Percentiles rank a stretch among this genome's conserved stretches.
phyloP scores from a whole-genome alignment of 2,329 filamentous ascomycete genomes.

The Fusarium sp. region DNA sequence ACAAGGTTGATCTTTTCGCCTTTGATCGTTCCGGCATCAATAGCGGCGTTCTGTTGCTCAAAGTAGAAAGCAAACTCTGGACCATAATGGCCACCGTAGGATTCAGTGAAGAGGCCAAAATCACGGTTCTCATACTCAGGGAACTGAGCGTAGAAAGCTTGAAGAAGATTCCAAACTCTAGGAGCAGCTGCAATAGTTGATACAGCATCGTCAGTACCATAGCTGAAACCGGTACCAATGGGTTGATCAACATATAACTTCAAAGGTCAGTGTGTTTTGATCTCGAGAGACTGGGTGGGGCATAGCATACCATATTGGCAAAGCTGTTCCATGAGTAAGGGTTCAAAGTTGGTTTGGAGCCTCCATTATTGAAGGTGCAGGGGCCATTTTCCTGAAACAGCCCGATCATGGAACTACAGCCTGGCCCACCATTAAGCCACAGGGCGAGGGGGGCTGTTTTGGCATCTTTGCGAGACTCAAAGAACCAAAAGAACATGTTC shows the following conservation, averaged over 20 bases:
- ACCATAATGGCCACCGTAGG: conserved; percentile 70
- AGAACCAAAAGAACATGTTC: conserved; percentile 62
- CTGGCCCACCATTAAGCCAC: conserved; percentile 62
- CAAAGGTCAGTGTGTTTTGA: accelerated
- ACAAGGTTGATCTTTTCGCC: conserved; percentile 62
- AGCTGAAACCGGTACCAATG: conserved; percentile 50
- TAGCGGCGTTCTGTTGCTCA: conserved; percentile 66
- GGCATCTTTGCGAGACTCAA: conserved; percentile 59
- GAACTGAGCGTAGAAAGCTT: conserved; percentile 73
- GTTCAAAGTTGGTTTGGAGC: conserved; percentile 59
- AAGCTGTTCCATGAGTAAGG: conserved; percentile 73
- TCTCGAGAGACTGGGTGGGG: accelerated
- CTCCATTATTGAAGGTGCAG: conserved; percentile 70
- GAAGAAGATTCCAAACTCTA: conserved; percentile 66
- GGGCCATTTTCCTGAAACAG: conserved; percentile 82
- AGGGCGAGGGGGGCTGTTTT: conserved; percentile 63
- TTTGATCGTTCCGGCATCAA: conserved; percentile 58
- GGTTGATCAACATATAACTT: conserved; percentile 76
- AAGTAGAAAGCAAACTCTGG: conserved; percentile 69
- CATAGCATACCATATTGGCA: conserved; percentile 64
- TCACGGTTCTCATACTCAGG: conserved; percentile 71
- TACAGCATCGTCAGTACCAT: conserved; percentile 44
- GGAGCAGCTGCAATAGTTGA: conserved; percentile 50
- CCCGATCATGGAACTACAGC: conserved; percentile 51
- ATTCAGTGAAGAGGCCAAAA: conserved; percentile 66